Evolutionary conservation across 1,284 basidiomycete genomes (phyloP), one percentile per base, ranked within the genome.

Genomic region (Ceratorhiza oryzae-sativae): DNA sequence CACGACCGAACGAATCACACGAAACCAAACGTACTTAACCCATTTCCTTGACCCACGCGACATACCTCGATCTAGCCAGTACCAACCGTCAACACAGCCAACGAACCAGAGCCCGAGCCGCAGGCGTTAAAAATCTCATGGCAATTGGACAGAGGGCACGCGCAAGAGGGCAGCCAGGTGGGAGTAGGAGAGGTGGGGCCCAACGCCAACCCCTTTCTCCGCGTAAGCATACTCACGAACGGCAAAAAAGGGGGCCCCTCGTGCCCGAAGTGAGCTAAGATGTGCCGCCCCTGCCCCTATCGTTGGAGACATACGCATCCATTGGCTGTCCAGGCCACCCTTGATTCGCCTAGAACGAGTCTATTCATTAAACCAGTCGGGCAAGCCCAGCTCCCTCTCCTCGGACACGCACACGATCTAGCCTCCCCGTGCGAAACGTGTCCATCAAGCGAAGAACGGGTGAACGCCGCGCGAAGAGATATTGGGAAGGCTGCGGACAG

Each of bases 191-290:
- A 49, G 23, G 20, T n/a, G 25, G 48, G 6, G 25, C 23, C 12
- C 48, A 53, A 12, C 18, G 25, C 32, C 49, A 53, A 12, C 12
- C 49, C 49, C 49, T 27, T 53, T 27, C 32, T 27, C 49, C 49
- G 25, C 48, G 23, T 23, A 49, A 23, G n/a, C 20, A n/a, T 6
- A 23, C 48, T 30, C 49, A 30, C 49, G 13, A 53, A 53, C 25
- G 20, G 27, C 12, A 30, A 30, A 30, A 53, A 53, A 53, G 25
- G 49, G 49, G 49, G 49, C 49, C 25, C 49, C 49, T 53, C 49
- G 49, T 53, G 49, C 25, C 49, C 49, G 49, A 53, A 30, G 32
- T 53, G 49, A 53, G 49, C 49, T 23, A 53, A 53, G 49, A 30
- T 20, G 18, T 18, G 27, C 25, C 10, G 27, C 49, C 48, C 48